A percentile compares a stretch with the other conserved stretches of the same genome.
Evolutionary conservation across 2,329 filamentous ascomycete genomes (phyloP).

Genomic region (Pyricularia grisea): DNA sequence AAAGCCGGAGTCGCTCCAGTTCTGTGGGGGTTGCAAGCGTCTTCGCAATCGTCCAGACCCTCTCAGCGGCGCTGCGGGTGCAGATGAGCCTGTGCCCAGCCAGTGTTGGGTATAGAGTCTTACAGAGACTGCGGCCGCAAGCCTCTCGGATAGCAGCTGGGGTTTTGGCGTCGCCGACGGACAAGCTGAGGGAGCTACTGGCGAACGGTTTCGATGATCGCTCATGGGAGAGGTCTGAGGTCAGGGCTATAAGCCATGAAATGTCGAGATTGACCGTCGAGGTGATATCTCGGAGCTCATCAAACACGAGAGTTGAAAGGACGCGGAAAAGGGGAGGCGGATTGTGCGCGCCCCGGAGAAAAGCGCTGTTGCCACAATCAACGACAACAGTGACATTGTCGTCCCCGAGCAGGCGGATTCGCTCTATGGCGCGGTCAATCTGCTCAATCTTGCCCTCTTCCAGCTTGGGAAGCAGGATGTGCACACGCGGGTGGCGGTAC

Average conservation of each 20-base stretch:
- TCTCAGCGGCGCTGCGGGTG: neutral
- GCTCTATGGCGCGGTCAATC: neutral
- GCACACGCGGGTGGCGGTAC: neutral
- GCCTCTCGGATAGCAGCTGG: neutral
- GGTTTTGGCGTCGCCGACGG: neutral
- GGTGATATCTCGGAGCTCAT: neutral
- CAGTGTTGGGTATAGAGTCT: neutral
- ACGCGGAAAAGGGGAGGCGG: neutral
- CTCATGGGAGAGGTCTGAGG: neutral
- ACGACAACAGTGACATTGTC: neutral
- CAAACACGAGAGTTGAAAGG: neutral
- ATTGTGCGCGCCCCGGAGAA: neutral
- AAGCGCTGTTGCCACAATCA: neutral
- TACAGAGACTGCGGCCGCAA: neutral
- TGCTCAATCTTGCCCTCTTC: neutral
- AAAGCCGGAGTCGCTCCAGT: neutral
- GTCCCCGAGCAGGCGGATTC: neutral
- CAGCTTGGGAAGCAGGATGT: neutral
- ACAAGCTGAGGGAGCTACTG: neutral
- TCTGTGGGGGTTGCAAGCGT: neutral
- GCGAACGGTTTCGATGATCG: neutral
- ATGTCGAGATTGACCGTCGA: neutral
- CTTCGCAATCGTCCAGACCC: neutral
- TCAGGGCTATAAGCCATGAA: slow-evolving; percentile 1
- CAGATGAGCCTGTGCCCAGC: neutral